Evolutionary conservation across 164 flowering plant genomes (phyloP), one percentile per base, ranked within the genome.

Genomic region (Stephania japonica): DNA sequence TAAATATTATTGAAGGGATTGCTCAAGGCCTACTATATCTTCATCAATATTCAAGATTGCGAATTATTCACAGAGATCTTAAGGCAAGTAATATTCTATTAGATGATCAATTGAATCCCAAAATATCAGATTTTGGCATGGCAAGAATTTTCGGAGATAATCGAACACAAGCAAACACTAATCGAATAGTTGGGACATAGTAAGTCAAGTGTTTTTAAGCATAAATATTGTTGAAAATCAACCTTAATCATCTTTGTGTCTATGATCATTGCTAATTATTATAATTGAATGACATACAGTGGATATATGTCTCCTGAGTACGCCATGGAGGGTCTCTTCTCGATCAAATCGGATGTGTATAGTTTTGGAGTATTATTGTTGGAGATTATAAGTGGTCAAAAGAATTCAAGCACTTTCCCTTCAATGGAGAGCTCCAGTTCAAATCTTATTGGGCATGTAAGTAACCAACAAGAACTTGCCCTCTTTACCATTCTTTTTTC

Each of bases 361-460:
- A 32, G 38, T 32, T 32, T 32, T 32, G 38, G 38, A 32, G 38
- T 32, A 32, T 32, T 32, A 32, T 32, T 32, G 38, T 32, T 32
- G 38, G 38, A 32, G 38, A 32, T 32, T 32, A 32, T 32, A 32
- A 32, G 38, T 32, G 38, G 38, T 32, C 38, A 4, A 32, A 32
- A 32, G 38, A 32, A 32, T 32, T 32, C 38, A 32, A 32, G 38
- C 38, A 32, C 38, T 32, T 32, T 32, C 38, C 38, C 38, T 32
- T 32, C 38, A 32, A 32, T 32, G 2, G 38, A 32, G 2, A 32
- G 38, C 38, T 32, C 38, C 38, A 32, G 65, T 11, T 13, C 49
- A 16, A 70, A 49, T 67, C 56, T 75, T n/a, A 42, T 70, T 21
- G 73, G 50, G 63, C 41, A 50, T 50, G 77, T 75, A 19, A 75